A percentile compares a stretch with the other conserved stretches of the same genome.
phyloP scores from a whole-genome alignment of 768 basidiomycete genomes.

The Neoboletus subvelutipes region DNA sequence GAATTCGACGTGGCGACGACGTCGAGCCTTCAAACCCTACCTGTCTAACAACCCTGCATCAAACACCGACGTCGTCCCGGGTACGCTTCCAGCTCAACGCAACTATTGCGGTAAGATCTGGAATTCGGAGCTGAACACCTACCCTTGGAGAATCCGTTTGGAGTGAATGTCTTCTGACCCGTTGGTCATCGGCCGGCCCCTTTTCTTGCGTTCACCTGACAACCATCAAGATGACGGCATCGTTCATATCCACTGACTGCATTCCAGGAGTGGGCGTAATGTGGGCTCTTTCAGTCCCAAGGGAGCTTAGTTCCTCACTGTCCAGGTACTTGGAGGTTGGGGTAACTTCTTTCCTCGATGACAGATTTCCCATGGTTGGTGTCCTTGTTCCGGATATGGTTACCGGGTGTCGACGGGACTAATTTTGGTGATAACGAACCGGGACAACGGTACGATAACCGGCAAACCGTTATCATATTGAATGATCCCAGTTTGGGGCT shows the following conservation, averaged over 20 bases:
- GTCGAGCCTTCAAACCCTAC: neutral
- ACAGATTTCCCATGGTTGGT: slow-evolving; percentile 5
- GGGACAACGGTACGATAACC: slow-evolving; percentile 20
- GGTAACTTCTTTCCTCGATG: slow-evolving; percentile 8
- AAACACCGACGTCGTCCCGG: neutral
- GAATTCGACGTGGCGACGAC: neutral
- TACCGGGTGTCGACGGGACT: slow-evolving; percentile 4
- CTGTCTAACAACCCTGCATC: neutral
- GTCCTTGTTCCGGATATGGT: slow-evolving; percentile 20
- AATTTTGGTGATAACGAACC: slow-evolving; percentile 21
- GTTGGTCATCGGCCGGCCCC: neutral
- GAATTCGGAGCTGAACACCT: neutral
- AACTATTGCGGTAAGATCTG: neutral
- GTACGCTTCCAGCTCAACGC: neutral
- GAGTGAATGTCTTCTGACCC: slow-evolving; percentile 7
- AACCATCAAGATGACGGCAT: slow-evolving; percentile 17
- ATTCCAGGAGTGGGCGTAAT: slow-evolving; percentile 3
- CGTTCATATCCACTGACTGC: slow-evolving; percentile 4
- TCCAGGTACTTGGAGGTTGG: neutral
- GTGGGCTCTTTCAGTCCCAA: neutral
- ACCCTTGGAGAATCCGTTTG: neutral
- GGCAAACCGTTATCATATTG: slow-evolving; percentile 11
- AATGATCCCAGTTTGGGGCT: neutral
- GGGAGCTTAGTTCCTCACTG: neutral
- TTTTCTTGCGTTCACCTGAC: slow-evolving; percentile 18